Conservation (phyloP, 257 asterid genomes). For the Gentiana macrophylla region DNA sequence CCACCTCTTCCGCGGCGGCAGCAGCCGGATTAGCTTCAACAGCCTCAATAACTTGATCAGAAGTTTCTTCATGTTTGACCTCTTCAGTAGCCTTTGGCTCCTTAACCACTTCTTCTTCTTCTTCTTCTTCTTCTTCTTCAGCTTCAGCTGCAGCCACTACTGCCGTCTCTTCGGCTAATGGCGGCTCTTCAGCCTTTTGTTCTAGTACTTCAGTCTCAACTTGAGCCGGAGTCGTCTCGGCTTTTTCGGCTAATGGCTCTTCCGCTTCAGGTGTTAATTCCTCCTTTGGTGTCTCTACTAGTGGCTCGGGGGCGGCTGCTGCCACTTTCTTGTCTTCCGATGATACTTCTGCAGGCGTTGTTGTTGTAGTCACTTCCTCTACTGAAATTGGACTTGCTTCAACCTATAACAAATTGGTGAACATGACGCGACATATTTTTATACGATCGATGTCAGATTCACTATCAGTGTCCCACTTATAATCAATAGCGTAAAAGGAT, state of each 20-base stretch:
- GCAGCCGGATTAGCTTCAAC: slow-evolving; percentile 3
- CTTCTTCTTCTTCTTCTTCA: slow-evolving; percentile 4
- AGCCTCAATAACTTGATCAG: neutral
- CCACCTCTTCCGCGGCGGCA: slow-evolving; percentile 20
- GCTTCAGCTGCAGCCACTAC: neutral
- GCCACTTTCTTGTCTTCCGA: slow-evolving; percentile 11
- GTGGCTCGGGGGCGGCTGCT: slow-evolving; percentile 12
- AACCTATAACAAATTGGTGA: slow-evolving; percentile 23
- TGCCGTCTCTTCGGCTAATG: no score
- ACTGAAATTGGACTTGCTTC: slow-evolving; percentile 20
- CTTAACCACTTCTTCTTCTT: neutral
- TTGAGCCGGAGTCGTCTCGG: neutral
- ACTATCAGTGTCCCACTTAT: neutral
- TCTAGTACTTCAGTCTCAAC: slow-evolving; percentile 9
- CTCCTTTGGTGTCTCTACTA: slow-evolving; percentile 8
- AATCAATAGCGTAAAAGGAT: neutral
- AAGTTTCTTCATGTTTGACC: no score
- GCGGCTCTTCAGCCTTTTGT: neutral
- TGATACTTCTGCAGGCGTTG: slow-evolving; percentile 6
- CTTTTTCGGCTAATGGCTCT: no score
- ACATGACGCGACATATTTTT: no score
- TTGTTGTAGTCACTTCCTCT: slow-evolving; percentile 21
- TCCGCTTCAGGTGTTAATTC: slow-evolving; percentile 8
- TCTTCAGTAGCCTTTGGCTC: no score
- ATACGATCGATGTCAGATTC: neutral